phyloP scores from a whole-genome alignment of 257 asterid species.

The Solanum appendiculatum region DNA sequence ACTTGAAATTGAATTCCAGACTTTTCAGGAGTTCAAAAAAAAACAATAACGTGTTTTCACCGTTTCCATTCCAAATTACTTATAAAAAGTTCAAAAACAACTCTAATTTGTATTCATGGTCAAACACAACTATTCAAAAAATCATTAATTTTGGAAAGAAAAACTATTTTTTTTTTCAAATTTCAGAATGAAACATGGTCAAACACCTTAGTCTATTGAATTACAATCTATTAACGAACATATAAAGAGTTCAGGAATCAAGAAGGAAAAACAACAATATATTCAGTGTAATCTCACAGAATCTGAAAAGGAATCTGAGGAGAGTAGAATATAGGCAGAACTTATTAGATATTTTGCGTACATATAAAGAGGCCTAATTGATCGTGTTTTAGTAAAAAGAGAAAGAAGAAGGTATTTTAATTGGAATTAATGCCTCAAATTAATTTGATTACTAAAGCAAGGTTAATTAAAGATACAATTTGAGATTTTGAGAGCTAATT shows the following conservation, averaged over 20 bases:
- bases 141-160: too few species aligned
- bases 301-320: background rate
- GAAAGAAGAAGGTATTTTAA: background rate
- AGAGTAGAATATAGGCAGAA: too few species aligned
- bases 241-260: background rate
- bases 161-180: too few species aligned
- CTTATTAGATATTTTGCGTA: background rate
- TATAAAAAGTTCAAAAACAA: too few species aligned
- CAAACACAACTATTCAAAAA: too few species aligned
- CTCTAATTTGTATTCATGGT: too few species aligned
- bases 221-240: background rate
- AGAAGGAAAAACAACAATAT: background rate
- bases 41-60: too few species aligned
- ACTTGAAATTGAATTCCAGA: too few species aligned
- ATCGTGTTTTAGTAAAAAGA: background rate
- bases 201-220: background rate
- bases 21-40: too few species aligned
- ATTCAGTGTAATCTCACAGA: background rate
- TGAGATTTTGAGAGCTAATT: background rate
- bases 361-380: background rate
- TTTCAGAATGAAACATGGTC: too few species aligned
- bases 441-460: background rate
- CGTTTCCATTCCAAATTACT: too few species aligned
- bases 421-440: background rate
- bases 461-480: background rate